Percentiles rank a stretch among this genome's conserved stretches.
phyloP scores from a whole-genome alignment of 2,329 filamentous ascomycete species.

The Fusarium sp. region DNA sequence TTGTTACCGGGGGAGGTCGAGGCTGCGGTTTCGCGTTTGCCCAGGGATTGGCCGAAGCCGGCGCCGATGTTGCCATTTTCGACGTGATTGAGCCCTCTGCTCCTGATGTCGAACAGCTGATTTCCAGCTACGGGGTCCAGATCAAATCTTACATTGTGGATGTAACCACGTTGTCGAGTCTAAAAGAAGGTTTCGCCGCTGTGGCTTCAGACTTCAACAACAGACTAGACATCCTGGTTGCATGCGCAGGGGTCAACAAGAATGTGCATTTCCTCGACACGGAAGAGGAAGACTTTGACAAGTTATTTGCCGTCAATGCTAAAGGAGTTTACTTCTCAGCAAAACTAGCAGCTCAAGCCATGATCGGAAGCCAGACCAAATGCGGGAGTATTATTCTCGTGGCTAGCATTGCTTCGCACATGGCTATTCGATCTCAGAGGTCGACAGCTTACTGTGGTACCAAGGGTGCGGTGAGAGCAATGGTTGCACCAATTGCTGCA shows the following conservation, averaged over 20 bases:
- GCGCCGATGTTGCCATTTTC: slow-evolving; percentile 67
- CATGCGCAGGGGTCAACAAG: slow-evolving; percentile 69
- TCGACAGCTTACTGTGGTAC: slow-evolving; percentile 51
- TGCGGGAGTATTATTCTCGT: slow-evolving; percentile 65
- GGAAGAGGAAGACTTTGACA: slow-evolving; percentile 72
- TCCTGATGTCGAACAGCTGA: slow-evolving; percentile 58
- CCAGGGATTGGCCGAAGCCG: slow-evolving; percentile 67
- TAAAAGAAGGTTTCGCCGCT: slow-evolving; percentile 63
- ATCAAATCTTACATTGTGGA: slow-evolving; percentile 64
- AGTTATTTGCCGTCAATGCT: slow-evolving; percentile 73
- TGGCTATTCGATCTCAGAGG: slow-evolving; percentile 61
- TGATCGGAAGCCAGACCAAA: slow-evolving; percentile 63
- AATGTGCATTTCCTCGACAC: slow-evolving; percentile 69
- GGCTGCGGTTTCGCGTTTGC: slow-evolving; percentile 72
- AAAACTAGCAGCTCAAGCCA: slow-evolving; percentile 61
- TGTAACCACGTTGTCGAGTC: slow-evolving; percentile 58
- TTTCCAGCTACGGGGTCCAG: slow-evolving; percentile 55
- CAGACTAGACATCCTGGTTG: slow-evolving; percentile 66
- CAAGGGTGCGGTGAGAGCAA: slow-evolving; percentile 43
- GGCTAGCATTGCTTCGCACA: slow-evolving; percentile 64
- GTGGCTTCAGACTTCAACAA: slow-evolving; percentile 59
- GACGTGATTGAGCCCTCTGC: slow-evolving; percentile 66
- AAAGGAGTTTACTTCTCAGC: slow-evolving; percentile 72
- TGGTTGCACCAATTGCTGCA: slow-evolving; percentile 44
- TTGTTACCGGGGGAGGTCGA: slow-evolving; percentile 64